Evolutionary conservation across 495 filamentous ascomycete genomes (phyloP).

Genomic region (Penicillium canescens): DNA sequence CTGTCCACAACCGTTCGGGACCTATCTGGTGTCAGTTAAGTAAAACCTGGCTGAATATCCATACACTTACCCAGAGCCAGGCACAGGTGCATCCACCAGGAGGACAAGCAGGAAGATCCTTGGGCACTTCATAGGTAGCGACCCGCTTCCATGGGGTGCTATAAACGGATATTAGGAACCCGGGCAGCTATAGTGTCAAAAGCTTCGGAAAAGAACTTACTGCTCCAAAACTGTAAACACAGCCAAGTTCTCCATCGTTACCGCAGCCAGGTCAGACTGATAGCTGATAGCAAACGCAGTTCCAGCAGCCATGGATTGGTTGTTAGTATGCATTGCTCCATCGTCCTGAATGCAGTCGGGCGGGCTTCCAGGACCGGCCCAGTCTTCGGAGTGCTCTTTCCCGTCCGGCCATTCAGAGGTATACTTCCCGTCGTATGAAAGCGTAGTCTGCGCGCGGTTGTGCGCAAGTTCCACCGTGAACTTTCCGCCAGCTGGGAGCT

Average conservation of each 20-base stretch:
- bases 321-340: conserved; percentile 47
- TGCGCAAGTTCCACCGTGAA: conserved; percentile 57
- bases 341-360: conserved; percentile 35
- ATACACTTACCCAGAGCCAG: conserved; percentile 48
- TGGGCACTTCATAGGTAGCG: conserved; percentile 48
- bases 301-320: conserved; percentile 43
- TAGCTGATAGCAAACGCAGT: conserved; percentile 59
- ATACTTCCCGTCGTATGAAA: conserved; percentile 46
- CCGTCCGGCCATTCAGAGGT: conserved; percentile 49
- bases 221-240: conserved; percentile 51
- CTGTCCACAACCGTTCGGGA: conserved; percentile 50
- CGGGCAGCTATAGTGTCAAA: conserved; percentile 1
- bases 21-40: conserved; percentile 10
- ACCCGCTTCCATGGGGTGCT: conserved; percentile 53
- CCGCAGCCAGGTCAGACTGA: conserved; percentile 41
- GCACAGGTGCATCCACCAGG: conserved; percentile 54
- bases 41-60: background rate
- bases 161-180: conserved; percentile 1
- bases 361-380: conserved; percentile 35
- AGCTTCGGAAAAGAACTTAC: conserved; percentile 15
- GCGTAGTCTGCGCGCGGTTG: conserved; percentile 49
- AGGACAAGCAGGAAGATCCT: conserved; percentile 47
- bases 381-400: conserved; percentile 44
- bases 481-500: conserved; percentile 51
- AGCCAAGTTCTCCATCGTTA: conserved; percentile 53